A percentile compares a stretch with the other conserved stretches of the same genome.
These are phyloP conservation scores for Brassica balearica DNA, from an alignment of 441 rosid genomes.

Conservation along the genomic window DNA sequence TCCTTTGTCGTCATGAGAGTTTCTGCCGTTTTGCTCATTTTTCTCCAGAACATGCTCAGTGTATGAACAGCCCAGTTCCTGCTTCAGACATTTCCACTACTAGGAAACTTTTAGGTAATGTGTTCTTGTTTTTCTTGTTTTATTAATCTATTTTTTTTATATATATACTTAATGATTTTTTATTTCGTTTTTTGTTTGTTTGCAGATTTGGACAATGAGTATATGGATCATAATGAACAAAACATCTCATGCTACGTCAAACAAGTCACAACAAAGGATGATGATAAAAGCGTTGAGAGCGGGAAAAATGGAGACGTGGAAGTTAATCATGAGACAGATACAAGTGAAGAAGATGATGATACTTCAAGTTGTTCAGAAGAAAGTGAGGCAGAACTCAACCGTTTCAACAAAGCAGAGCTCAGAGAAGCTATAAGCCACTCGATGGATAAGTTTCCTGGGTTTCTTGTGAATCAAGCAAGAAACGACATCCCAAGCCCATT, in stretches of 20 bases:
- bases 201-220: constrained; percentile 58
- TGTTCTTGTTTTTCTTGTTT: neutral
- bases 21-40: constrained; percentile 56
- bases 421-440: constrained; percentile 45
- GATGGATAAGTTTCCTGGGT: constrained; percentile 45
- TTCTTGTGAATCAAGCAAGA: constrained; percentile 40
- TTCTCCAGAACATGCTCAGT: constrained; percentile 47
- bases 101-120: constrained; percentile 36
- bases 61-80: constrained; percentile 39
- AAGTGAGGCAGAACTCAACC: constrained; percentile 31
- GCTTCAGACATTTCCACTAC: constrained; percentile 22
- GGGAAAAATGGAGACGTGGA: constrained; percentile 17
- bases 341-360: constrained; percentile 42
- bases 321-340: constrained; percentile 40
- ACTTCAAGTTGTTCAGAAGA: constrained; percentile 50
- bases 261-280: constrained; percentile 21
- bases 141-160: neutral
- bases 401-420: constrained; percentile 35
- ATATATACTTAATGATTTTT: neutral
- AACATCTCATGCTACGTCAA: constrained; percentile 24
- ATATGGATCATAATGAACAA: constrained; percentile 47
- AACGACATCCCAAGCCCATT: constrained; percentile 43
- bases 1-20: constrained; percentile 81
- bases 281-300: neutral
- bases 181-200: neutral